phyloP scores from a whole-genome alignment of 352 stramenopile genomes.

The Globisporangium solare region DNA sequence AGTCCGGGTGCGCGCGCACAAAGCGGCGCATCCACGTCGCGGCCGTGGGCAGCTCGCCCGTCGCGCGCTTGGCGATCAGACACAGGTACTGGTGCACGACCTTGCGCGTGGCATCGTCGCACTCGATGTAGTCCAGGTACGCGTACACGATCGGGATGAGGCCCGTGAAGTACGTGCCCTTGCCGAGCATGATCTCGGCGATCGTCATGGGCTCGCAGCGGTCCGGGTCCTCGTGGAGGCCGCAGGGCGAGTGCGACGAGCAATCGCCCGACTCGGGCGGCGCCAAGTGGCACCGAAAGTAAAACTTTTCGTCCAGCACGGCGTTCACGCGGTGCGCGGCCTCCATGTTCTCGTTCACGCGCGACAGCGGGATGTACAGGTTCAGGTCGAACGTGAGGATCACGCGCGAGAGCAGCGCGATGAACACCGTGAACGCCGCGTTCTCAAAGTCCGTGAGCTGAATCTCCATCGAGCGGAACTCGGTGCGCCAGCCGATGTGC shows the following conservation, averaged over 20 bases:
- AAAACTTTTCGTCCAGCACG: constrained; percentile 95
- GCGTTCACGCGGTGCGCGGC: constrained; percentile 95
- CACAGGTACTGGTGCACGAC: constrained; percentile 75
- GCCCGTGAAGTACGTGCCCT: constrained; percentile 95
- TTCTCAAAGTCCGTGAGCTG: constrained; percentile 99
- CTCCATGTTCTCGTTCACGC: constrained; percentile 99
- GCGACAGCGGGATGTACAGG: constrained; percentile 98
- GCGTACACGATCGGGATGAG: constrained; percentile 96
- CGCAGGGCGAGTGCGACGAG: constrained; percentile 24
- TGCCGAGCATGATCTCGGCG: constrained; percentile 95
- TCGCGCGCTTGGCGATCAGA: constrained; percentile 93
- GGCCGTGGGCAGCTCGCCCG: constrained; percentile 94
- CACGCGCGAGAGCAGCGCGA: constrained; percentile 95
- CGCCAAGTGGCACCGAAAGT: constrained; percentile 95
- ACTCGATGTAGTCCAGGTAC: constrained; percentile 97
- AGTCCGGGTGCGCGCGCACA: constrained; percentile 92
- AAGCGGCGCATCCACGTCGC: constrained; percentile 97
- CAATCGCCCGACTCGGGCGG: constrained; percentile 77
- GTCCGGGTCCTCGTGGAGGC: constrained; percentile 59
- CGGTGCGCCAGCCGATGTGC: constrained; percentile 84
- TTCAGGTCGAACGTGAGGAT: constrained; percentile 99
- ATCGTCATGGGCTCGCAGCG: constrained; percentile 96
- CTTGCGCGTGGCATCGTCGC: constrained; percentile 87
- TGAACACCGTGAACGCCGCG: constrained; percentile 98
- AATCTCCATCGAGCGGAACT: constrained; percentile 99